Percentiles rank a stretch among this genome's conserved stretches.
These are phyloP conservation scores for Knufia fluminis DNA, from an alignment of 2,329 filamentous ascomycete species.

Conservation along the genomic window DNA sequence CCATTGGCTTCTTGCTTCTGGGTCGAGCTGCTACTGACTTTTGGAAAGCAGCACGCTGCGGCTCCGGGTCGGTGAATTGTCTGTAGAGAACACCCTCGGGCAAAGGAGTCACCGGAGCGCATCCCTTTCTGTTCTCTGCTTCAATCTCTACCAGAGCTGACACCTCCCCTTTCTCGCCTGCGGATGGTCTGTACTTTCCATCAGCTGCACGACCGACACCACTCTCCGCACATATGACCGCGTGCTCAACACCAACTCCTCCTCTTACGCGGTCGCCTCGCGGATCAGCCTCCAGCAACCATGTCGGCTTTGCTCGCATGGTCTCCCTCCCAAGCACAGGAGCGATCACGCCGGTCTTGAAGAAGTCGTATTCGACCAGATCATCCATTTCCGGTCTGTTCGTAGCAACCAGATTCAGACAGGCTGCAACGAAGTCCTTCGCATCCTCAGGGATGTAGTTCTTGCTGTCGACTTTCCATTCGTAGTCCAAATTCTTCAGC, in stretches of 20 bases:
- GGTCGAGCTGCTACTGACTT: slow-evolving; percentile 15
- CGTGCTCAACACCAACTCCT: slow-evolving; percentile 37
- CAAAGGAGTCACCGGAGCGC: slow-evolving; percentile 38
- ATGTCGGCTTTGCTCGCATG: slow-evolving; percentile 32
- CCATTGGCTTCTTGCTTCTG: slow-evolving; percentile 16
- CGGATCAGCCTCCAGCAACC: slow-evolving; percentile 36
- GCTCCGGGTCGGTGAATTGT: slow-evolving; percentile 32
- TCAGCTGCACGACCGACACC: slow-evolving; percentile 37
- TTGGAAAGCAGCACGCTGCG: slow-evolving; percentile 32
- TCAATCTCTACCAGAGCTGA: slow-evolving; percentile 39
- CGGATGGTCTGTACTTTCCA: slow-evolving; percentile 33
- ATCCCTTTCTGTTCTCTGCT: slow-evolving; percentile 36
- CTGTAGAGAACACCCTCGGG: slow-evolving; percentile 38
- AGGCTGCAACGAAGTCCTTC: slow-evolving; percentile 39
- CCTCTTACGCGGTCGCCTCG: slow-evolving; percentile 36
- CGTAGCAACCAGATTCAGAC: slow-evolving; percentile 40
- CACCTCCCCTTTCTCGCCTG: slow-evolving; percentile 38
- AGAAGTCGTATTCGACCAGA: slow-evolving; percentile 42
- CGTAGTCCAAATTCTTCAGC: slow-evolving; percentile 39
- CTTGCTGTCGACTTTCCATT: slow-evolving; percentile 39
- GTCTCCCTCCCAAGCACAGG: slow-evolving; percentile 33
- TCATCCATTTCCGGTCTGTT: slow-evolving; percentile 41
- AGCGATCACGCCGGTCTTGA: slow-evolving; percentile 43
- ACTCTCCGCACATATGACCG: slow-evolving; percentile 36
- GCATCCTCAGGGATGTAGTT: slow-evolving; percentile 42